Evolutionary conservation across 139 green algal genomes (phyloP), one percentile per base, ranked within the genome.

Genomic region (Coccomyxa sp.): DNA sequence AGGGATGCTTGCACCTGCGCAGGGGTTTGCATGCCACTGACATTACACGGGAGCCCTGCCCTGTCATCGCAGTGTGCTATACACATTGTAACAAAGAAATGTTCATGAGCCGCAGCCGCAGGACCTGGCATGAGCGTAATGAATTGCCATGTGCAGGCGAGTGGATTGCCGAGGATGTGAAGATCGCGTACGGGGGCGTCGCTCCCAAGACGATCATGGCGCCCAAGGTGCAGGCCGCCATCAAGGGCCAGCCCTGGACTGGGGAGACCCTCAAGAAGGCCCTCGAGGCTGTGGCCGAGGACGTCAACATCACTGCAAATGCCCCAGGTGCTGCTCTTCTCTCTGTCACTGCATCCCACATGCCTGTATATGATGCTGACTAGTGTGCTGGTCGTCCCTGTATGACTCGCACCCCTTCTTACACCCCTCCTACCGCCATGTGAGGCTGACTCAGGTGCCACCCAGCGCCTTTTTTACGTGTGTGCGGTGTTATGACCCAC

Each of bases 161-260:
- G 39, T 95, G 88, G 87, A 74, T 89, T 41, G 87, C 95, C 16
- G 85, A 81, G 35, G 89, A 96, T 37, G 90, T 81, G 0, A 55
- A 75, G 0, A 76, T 99, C 0, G 92, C 90, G 0, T 99, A 90
- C 70, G 95, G 95, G 14, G 95, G 95, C 37, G 93, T 99, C 72
- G 95, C 90, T 10, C 76, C 94, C 24, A 85, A 86, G 12, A 93
- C 88, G 12, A 81, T 96, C 58, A 91, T 91, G 83, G 91, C 91
- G 0, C 81, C 83, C 75, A 41, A 39, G 37, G 79, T 82, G 29
- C 75, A 77, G 75, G 55, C 39, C 0, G 87, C 84, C 16, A 76
- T 98, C 75, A 27, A 87, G 14, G 91, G 91, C 29, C 82, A 89
- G 75, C 68, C 75, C 16, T 92, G 90, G 84, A 86, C 79, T 41